These are phyloP conservation scores for Roridomyces roridus DNA, from an alignment of 768 basidiomycete species.

Conservation along the genomic window DNA sequence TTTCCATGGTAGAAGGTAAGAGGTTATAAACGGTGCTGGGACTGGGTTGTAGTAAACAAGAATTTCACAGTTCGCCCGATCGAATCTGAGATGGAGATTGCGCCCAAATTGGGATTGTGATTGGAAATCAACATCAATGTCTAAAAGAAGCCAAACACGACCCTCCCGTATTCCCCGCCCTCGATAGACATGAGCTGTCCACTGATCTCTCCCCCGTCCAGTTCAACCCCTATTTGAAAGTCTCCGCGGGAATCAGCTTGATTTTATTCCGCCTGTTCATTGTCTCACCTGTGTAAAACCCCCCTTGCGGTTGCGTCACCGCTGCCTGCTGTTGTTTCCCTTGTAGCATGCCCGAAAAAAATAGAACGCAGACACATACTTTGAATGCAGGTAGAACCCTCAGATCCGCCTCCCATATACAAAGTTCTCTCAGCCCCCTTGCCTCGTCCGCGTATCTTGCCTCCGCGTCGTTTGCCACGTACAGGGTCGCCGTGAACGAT, in stretches of 20 bases:
- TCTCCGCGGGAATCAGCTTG: too few species aligned
- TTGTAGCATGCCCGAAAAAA: not conserved
- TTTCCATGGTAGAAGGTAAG: not conserved
- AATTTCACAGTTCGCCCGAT: not conserved
- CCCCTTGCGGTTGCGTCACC: not conserved
- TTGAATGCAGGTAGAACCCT: slow-evolving; percentile 1
- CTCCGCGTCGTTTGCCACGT: slow-evolving; percentile 52
- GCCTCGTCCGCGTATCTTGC: slow-evolving; percentile 70
- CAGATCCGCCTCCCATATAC: slow-evolving; percentile 64
- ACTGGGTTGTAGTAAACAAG: not conserved
- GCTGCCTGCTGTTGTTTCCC: not conserved
- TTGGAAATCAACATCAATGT: too few species aligned
- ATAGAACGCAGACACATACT: slow-evolving; percentile 53
- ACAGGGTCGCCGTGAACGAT: slow-evolving; percentile 64
- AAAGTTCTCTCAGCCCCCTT: slow-evolving; percentile 48
- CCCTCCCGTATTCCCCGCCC: too few species aligned
- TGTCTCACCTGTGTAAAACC: slow-evolving; percentile 17
- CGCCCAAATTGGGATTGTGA: too few species aligned
- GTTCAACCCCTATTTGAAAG: too few species aligned
- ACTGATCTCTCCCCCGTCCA: too few species aligned
- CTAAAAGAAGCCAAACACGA: too few species aligned
- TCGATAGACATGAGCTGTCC: too few species aligned
- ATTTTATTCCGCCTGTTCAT: too few species aligned
- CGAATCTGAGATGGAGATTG: too few species aligned
- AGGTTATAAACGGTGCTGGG: too few species aligned